Evolutionary conservation across 306 rosid species (phyloP).

Genomic region (Senna tora): DNA sequence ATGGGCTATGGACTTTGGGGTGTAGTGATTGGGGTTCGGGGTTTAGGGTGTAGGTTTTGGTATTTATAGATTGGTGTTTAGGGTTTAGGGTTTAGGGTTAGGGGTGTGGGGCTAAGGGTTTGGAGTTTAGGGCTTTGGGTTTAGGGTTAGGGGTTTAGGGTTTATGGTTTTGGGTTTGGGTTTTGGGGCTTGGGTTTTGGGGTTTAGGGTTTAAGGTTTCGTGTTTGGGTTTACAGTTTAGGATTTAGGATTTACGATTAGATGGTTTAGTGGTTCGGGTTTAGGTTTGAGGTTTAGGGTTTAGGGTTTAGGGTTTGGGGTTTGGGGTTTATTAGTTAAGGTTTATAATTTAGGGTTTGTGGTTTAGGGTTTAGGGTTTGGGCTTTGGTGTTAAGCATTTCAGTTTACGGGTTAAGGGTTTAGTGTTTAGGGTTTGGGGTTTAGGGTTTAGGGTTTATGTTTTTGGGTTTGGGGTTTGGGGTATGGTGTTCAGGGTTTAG

Average conservation of each 20-base stretch:
- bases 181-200: too few relatives aligned
- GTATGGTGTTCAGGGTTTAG: too few relatives aligned
- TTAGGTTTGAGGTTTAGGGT: conserved; percentile 5
- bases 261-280: conserved; percentile 5
- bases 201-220: conserved; percentile 17
- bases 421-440: background rate
- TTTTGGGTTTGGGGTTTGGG: too few relatives aligned
- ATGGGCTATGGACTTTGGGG: too few relatives aligned
- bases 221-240: conserved; percentile 16
- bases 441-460: too few relatives aligned
- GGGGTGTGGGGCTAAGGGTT: too few relatives aligned
- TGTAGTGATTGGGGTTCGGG: background rate
- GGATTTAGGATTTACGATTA: conserved; percentile 2
- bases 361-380: conserved; percentile 24
- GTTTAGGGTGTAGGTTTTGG: conserved; percentile 15
- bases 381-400: background rate
- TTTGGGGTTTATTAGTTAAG: too few relatives aligned
- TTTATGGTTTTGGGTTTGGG: too few relatives aligned
- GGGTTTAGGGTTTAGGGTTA: too few relatives aligned
- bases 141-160: too few relatives aligned
- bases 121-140: too few relatives aligned
- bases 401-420: background rate
- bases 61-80: conserved; percentile 15
- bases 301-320: background rate
- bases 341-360: conserved; percentile 14